Conservation (phyloP, 257 asterid genomes). For the Nicotiana attenuata region DNA sequence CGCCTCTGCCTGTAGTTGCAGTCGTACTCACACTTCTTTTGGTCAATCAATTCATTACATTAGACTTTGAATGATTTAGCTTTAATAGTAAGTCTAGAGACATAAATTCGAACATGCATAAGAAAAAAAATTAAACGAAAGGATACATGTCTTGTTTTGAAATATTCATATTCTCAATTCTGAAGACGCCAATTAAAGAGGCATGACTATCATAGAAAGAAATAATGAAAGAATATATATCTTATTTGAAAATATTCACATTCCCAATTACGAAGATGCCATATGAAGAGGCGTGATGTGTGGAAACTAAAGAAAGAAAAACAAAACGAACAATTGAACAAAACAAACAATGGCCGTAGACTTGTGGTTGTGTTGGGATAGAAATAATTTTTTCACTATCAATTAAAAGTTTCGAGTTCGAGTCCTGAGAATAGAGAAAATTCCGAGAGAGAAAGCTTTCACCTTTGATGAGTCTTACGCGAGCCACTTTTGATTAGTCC, state of each 20-base stretch:
- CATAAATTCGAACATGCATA: not conserved
- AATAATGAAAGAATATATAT: not conserved
- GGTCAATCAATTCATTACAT: not conserved
- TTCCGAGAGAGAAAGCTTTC: no score
- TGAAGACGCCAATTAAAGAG: not conserved
- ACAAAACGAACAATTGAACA: no score
- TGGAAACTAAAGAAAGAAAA: not conserved
- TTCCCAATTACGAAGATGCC: not conserved
- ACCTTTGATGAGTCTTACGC: no score
- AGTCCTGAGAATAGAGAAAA: no score
- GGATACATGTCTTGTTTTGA: not conserved
- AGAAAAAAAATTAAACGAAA: not conserved
- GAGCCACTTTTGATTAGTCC: no score
- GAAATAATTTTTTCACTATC: no score
- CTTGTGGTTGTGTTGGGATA: no score
- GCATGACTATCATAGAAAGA: not conserved
- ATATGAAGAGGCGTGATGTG: not conserved
- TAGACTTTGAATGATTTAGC: not conserved
- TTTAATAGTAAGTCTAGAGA: not conserved
- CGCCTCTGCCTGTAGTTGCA: no score
- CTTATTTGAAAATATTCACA: not conserved
- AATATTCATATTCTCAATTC: not conserved
- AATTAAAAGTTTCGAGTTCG: no score
- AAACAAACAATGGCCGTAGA: not conserved
- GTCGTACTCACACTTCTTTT: no score